Conservation (phyloP, 805 yeast genomes). For the Nakazawaea anatomiae region DNA sequence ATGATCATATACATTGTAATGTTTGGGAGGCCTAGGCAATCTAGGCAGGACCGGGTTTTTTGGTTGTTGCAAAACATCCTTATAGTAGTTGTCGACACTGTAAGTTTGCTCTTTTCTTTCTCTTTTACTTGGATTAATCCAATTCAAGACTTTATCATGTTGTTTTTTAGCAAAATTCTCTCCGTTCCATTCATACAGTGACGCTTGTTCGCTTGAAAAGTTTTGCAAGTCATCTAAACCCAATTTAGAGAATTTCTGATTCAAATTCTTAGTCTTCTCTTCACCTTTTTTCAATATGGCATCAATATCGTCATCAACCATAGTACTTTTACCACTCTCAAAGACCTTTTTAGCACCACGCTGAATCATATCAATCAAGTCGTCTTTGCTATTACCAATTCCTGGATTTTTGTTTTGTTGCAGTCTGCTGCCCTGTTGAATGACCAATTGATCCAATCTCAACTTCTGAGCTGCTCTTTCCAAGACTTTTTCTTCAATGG, state of each 20-base stretch:
- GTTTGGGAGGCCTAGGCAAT: constrained; percentile 56
- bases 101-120: constrained; percentile 76
- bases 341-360: constrained; percentile 92
- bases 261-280: constrained; percentile 70
- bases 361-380: constrained; percentile 90
- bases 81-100: constrained; percentile 70
- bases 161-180: constrained; percentile 63
- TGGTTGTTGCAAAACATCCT: constrained; percentile 49
- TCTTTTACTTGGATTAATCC: constrained; percentile 74
- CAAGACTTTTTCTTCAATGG: constrained; percentile 92
- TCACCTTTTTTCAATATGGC: constrained; percentile 76
- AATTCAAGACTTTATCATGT: constrained; percentile 37
- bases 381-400: constrained; percentile 69
- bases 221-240: constrained; percentile 93
- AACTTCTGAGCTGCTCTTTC: constrained; percentile 95
- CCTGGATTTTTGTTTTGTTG: constrained; percentile 23
- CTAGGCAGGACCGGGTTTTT: constrained; percentile 36
- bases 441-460: constrained; percentile 88
- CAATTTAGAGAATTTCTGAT: constrained; percentile 74
- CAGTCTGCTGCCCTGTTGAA: constrained; percentile 77
- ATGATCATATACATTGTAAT: constrained; percentile 60
- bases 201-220: constrained; percentile 72
- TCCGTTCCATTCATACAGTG: constrained; percentile 98
- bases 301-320: constrained; percentile 70
- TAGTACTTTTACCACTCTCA: constrained; percentile 33